Evolutionary conservation across 768 basidiomycete genomes (phyloP).

Genomic region (Tulasnella sp.): DNA sequence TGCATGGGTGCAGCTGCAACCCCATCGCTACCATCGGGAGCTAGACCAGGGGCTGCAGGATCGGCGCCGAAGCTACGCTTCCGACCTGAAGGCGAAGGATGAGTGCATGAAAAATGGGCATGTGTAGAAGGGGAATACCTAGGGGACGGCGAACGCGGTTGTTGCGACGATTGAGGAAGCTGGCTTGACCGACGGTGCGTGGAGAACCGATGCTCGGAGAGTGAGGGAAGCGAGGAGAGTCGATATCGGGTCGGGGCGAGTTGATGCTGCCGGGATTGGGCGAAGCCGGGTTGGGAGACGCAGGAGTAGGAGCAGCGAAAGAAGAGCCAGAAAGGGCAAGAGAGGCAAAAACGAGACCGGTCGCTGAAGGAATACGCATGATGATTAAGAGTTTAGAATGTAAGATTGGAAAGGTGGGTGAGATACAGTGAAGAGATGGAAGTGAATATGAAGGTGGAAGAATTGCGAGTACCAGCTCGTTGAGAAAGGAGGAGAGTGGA

Average conservation of each 20-base stretch:
- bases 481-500: neutral
- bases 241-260: slow-evolving; percentile 18
- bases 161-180: slow-evolving; percentile 6
- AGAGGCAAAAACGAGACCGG: slow-evolving; percentile 29
- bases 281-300: slow-evolving; percentile 27
- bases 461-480: neutral
- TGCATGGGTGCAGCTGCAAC: neutral
- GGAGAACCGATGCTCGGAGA: neutral
- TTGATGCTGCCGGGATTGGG: slow-evolving; percentile 26
- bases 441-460: neutral
- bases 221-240: slow-evolving; percentile 3
- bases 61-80: neutral
- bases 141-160: slow-evolving; percentile 17
- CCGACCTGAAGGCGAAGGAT: neutral
- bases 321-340: slow-evolving; percentile 29
- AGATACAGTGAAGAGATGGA: neutral
- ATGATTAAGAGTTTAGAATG: neutral
- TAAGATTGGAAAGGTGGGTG: neutral
- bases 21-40: neutral
- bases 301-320: slow-evolving; percentile 28
- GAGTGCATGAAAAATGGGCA: neutral
- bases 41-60: neutral
- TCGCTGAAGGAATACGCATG: slow-evolving; percentile 31
- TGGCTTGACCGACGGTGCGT: neutral
- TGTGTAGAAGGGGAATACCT: neutral